A percentile compares a stretch with the other conserved stretches of the same genome.
phyloP scores from a whole-genome alignment of 441 rosid genomes.

The Breynia disticha region DNA sequence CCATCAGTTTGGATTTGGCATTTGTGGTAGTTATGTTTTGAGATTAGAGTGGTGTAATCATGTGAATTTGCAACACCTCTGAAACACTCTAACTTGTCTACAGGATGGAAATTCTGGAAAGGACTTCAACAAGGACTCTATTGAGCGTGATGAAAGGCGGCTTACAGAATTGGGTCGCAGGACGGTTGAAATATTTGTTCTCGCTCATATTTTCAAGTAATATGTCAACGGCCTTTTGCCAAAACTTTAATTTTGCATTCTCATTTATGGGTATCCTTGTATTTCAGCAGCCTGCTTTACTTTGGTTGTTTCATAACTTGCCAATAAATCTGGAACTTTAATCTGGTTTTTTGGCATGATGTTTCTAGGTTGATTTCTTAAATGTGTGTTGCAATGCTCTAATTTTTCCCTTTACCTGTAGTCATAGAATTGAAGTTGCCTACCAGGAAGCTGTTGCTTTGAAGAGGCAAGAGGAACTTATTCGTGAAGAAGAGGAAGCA shows the following conservation, averaged over 20 bases:
- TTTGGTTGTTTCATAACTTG: background rate
- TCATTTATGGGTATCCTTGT: no score
- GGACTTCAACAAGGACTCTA: constrained; percentile 67
- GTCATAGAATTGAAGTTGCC: constrained; percentile 82
- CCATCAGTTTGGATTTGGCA: background rate
- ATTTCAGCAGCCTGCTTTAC: background rate
- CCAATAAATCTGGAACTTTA: background rate
- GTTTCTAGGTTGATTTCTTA: background rate
- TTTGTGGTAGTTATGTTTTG: background rate
- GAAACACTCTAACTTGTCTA: constrained; percentile 5
- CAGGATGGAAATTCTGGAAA: constrained; percentile 83
- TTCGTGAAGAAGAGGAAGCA: constrained; percentile 90
- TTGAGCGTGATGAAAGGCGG: constrained; percentile 82
- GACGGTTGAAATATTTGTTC: constrained; percentile 84
- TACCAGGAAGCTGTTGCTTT: constrained; percentile 92
- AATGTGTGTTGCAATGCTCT: background rate
- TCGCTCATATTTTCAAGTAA: constrained; percentile 89
- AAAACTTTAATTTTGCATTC: background rate
- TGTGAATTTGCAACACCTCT: background rate
- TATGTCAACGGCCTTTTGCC: constrained; percentile 2
- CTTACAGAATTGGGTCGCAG: constrained; percentile 89
- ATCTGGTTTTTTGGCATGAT: no score
- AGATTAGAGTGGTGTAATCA: background rate
- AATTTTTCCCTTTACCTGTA: constrained; percentile 22
- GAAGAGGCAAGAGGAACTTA: constrained; percentile 91